Evolutionary conservation across 305 asterid genomes (phyloP), one percentile per base, ranked within the genome.

Genomic region (Fraxinus albicans): DNA sequence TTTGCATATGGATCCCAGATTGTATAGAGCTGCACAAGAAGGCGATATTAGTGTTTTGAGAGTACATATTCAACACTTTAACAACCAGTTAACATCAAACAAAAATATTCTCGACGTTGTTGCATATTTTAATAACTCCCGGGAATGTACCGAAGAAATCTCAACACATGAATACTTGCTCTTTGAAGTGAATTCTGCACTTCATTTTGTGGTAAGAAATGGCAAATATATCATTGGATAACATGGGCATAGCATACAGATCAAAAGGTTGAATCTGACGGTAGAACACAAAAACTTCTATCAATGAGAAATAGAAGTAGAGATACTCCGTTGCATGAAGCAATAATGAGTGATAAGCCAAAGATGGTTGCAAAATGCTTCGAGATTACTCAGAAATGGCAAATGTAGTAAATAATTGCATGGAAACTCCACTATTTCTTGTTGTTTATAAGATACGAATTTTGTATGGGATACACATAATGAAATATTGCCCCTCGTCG

Each of bases 11-110:
- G 58, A 77, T 77, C 19, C 78, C 1, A 6, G 10, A 4, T 53
- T 83, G 55, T 77, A 77, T 36, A 34, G 8, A 47, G 78, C 82
- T 33, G 82, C 75, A 31, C 35, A 42, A 73, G 29, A n/a, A 6
- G 81, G 85, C 21, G 27, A 83, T 23, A 6, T 58, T 8, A 13
- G 47, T 33, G 42, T 2, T 5, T 27, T 77, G 9, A 31, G 21
- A 50, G 17, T 3, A 1, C n/a, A 34, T 7, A 23, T 40, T 3
- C 8, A 36, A 6, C 63, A 19, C 23, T 19, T 33, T 0, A 31
- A n/a, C 38, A 5, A 3, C 10, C 72, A 85, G 13, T 13, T 12
- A 4, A 86, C 53, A 12, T 0, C 53, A 8, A 44, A 8, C 53
- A 12, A 12, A 44, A 44, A 44, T 12, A 44, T 12, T 44, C 53